Evolutionary conservation across 2,329 filamentous ascomycete genomes (phyloP).

Genomic region (Didymellaceae sp.): DNA sequence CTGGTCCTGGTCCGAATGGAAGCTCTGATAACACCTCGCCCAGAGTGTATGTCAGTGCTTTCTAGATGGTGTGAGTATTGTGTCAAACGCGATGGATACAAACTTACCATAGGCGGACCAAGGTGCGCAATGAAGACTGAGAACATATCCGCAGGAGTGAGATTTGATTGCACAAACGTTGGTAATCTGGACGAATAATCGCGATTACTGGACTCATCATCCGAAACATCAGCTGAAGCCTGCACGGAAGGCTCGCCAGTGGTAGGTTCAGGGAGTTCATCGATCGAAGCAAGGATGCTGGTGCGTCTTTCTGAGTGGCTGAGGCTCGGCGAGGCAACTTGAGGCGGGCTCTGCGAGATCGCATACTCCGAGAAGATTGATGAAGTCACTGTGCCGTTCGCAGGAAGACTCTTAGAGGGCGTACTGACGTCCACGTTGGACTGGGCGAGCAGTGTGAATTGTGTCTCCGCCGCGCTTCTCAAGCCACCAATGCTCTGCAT

Average conservation of each 20-base stretch:
- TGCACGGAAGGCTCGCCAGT: slow-evolving; percentile 34
- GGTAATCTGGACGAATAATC: slow-evolving; percentile 29
- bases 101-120: slow-evolving; percentile 79
- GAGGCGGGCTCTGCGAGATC: slow-evolving; percentile 33
- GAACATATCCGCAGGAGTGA: slow-evolving; percentile 82
- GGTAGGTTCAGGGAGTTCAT: slow-evolving; percentile 49
- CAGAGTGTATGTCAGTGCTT: slow-evolving; percentile 90
- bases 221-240: slow-evolving; percentile 37
- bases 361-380: slow-evolving; percentile 33
- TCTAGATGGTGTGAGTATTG: slow-evolving; percentile 54
- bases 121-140: slow-evolving; percentile 86
- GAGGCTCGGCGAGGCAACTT: slow-evolving; percentile 37
- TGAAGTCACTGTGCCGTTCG: slow-evolving; percentile 31
- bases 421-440: slow-evolving; percentile 37
- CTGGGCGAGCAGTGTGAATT: slow-evolving; percentile 83
- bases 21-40: slow-evolving; percentile 87
- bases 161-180: slow-evolving; percentile 36
- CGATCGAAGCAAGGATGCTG: slow-evolving; percentile 52
- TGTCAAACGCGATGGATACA: neutral
- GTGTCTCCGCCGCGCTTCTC: slow-evolving; percentile 85
- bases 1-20: slow-evolving; percentile 74
- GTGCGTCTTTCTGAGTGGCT: slow-evolving; percentile 41
- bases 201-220: slow-evolving; percentile 33
- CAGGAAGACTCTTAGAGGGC: slow-evolving; percentile 19
- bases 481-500: slow-evolving; percentile 90